These are phyloP conservation scores for Chamaecyparis obtusa DNA, from an alignment of 75 land plant species.

Conservation along the genomic window DNA sequence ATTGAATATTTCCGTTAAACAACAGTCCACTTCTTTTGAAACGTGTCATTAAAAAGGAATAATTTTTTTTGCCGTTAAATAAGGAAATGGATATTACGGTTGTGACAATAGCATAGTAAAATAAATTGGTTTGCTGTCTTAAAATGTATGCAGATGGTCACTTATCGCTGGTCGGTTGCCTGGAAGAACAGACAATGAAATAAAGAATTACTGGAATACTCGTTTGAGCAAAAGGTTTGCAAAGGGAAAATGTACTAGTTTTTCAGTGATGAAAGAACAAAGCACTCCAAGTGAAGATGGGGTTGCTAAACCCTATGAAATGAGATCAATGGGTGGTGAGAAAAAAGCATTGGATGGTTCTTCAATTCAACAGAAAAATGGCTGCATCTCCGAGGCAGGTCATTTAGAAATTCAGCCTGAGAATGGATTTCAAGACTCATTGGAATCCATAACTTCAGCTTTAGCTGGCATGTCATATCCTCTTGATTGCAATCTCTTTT, in stretches of 20 bases:
- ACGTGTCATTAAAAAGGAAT: too few relatives aligned
- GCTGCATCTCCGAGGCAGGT: too few relatives aligned
- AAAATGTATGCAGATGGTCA: slow-evolving; percentile 8
- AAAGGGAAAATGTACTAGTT: not conserved
- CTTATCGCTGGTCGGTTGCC: slow-evolving; percentile 2
- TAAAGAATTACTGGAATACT: slow-evolving; percentile 9
- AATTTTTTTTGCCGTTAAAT: too few relatives aligned
- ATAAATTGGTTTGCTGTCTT: not conserved
- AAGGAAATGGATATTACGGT: too few relatives aligned
- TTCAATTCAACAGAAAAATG: too few relatives aligned
- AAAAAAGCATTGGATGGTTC: not conserved
- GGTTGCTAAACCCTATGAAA: not conserved
- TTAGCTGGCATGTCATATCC: not conserved
- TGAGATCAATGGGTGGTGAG: not conserved
- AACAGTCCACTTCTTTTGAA: too few relatives aligned
- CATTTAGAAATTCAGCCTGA: not conserved
- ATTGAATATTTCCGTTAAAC: too few relatives aligned
- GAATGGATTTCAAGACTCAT: not conserved
- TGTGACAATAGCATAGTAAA: too few relatives aligned
- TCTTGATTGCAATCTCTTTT: not conserved
- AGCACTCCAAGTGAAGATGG: not conserved
- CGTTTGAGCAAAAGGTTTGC: slow-evolving; percentile 7
- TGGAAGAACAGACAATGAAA: slow-evolving; percentile 10
- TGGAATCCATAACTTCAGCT: not conserved
- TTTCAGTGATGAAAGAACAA: too few relatives aligned